Evolutionary conservation across 2,329 filamentous ascomycete genomes (phyloP), one percentile per base, ranked within the genome.

Genomic region (Beauveria rudraprayagi): DNA sequence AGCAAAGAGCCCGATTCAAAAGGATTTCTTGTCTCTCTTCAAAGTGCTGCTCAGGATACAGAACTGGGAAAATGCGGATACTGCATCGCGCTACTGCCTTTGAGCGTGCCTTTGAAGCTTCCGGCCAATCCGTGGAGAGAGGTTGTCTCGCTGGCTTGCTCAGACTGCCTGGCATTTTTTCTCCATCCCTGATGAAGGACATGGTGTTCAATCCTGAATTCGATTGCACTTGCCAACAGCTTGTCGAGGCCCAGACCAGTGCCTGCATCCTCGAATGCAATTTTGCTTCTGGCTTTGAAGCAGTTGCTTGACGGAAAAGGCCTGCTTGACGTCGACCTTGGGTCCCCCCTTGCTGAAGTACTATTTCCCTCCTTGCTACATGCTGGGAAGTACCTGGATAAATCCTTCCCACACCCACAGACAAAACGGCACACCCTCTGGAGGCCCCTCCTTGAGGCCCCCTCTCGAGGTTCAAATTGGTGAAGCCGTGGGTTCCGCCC

Each of bases 1-100:
- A 47, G 26, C 46, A 48, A 41, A 30, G 53, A 34, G 5, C 22
- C 56, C 43, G 26, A 56, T 46, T n/a, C n/a, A 59, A 44, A 46
- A 46, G 46, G 3, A 40, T 48, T 26, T 34, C 24, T 44, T 46
- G 16, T 37, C 37, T 7, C 14, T 30, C 24, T 46, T 46, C 53
- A 16, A 37, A 37, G 34, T 37, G 50, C 50, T 55, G 52, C 52
- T 55, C n/a, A 44, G 37, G 14, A 41, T 10, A 16, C n/a, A 10
- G n/a, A 16, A 40, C 34, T 57, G 28, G 55, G 37, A 30, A 59
- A 52, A 60, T 52, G 56, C 56, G 56, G 56, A 60, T 53, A 44
- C 48, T 60, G 24, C 30, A 52, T 60, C 48, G 40, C 37, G 26
- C 48, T 53, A 43, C 56, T 51, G 30, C 17, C 22, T 40, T 16